Evolutionary conservation across 495 filamentous ascomycete species (phyloP), one percentile per base, ranked within the genome.

Genomic region (Neurospora pannonica): DNA sequence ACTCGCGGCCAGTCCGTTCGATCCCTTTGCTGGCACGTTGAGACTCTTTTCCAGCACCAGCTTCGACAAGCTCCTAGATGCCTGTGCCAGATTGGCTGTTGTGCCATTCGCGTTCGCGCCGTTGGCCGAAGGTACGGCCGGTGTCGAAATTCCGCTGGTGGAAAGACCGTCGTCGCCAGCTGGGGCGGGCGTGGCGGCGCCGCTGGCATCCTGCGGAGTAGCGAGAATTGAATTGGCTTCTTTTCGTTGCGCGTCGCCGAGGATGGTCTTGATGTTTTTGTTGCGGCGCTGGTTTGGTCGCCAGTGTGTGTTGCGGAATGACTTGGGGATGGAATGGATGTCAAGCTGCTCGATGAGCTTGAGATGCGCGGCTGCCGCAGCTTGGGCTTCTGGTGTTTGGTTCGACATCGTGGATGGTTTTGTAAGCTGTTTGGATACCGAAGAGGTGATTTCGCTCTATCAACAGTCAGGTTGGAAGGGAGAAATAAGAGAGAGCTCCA

Each of bases 251-350:
- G 91, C 93, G 77, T 99, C 96, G n/a, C 93, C 90, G 75, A 99
- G 87, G 74, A 98, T 94, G 80, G 97, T 93, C 83, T 98, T 98
- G 83, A 98, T 91, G 79, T 97, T 97, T 85, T 98, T 98, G 87
- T 98, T 98, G 81, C 96, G 94, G 17, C 96, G 94, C 82, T 94
- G 92, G 73, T 95, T 92, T 21, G 97, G 92, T 75, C 91, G 93
- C 95, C 95, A 99, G 79, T 90, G 82, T 0, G 91, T 85, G 79
- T 94, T 97, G 76, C 96, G 94, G 86, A 97, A 98, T 72, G 89
- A 92, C 81, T 94, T 94, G 34, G 88, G 91, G 78, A 93, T 87
- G 21, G 89, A 86, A 74, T 94, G 90, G 77, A 97, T 92, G 83
- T 99, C 96, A 74, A 98, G 92, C 75, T 90, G 82, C 80, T 97